Evolutionary conservation across 805 yeast species (phyloP).

Genomic region (Metschnikowia henanensis): DNA sequence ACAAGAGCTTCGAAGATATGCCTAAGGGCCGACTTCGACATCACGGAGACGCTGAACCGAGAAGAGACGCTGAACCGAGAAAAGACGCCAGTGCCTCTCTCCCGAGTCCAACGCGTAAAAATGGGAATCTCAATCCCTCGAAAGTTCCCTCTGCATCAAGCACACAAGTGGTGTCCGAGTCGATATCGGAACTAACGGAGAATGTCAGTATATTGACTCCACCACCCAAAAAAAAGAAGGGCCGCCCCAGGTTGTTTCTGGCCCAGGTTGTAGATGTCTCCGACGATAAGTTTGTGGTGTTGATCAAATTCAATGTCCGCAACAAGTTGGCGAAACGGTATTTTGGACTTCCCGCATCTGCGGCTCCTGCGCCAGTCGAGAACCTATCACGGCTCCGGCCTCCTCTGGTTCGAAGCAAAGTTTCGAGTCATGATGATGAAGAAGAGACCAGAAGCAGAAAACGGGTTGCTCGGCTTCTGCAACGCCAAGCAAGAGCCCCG

Average conservation of each 20-base stretch:
- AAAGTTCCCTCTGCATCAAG: no score
- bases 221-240: conserved; percentile 2
- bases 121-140: no score
- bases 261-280: conserved; percentile 7
- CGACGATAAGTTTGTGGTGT: conserved; percentile 5
- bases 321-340: conserved; percentile 13
- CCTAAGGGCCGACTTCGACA: conserved; percentile 17
- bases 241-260: conserved; percentile 16
- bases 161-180: no score
- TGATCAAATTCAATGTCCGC: conserved; percentile 15
- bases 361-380: conserved; percentile 1
- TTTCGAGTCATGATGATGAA: neutral
- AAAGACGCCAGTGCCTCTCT: no score
- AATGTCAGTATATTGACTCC: neutral
- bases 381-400: conserved; percentile 7
- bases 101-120: no score
- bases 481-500: neutral
- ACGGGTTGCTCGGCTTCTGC: neutral
- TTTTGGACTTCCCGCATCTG: conserved; percentile 4
- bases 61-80: neutral
- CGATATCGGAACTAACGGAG: neutral
- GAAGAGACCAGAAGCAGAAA: neutral
- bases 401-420: neutral
- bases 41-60: neutral
- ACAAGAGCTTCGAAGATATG: conserved; percentile 18